Evolutionary conservation across 805 yeast species (phyloP), one percentile per base, ranked within the genome.

Genomic region (Priceomyces carsonii): DNA sequence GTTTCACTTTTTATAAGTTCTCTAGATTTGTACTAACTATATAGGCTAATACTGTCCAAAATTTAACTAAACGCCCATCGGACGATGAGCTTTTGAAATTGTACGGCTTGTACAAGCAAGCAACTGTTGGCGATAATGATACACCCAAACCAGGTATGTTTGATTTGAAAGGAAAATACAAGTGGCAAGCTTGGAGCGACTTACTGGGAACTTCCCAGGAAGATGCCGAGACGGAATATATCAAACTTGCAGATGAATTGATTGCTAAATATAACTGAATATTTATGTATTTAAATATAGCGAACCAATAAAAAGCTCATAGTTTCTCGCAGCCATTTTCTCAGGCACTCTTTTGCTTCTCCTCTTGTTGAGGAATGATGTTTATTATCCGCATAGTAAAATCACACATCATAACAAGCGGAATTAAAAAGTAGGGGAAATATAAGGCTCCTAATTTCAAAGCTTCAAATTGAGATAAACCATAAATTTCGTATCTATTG

Each of bases 101-200:
- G 53, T 93, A 93, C 71, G 97, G 91, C 32, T 75, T 93, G 53
- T 93, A 75, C 83, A 93, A 93, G 69, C 99, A 93, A 72, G 95
- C 98, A 51, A 91, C 97, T 22, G 84, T 82, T 38, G 99, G 99
- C 48, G 99, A 93, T 76, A 88, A 88, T 77, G 64, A 62, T 47
- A 85, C 95, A 43, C 71, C 75, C 37, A 86, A 87, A 71, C 99
- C 99, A 36, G 93, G 96, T 45, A 67, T 85, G 40, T 87, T 93
- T 63, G 95, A 89, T 69, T 76, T 93, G 70, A 88, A 85, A 71
- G 97, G 91, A 50, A 89, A 95, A 69, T 85, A 86, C 78, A 93
- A 93, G 75, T 93, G 98, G 98, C 91, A 90, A 59, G 77, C 98
- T 6, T 93, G 98, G 98, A 82, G 82, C 54, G 81, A 80, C 52